Percentiles rank a stretch among this genome's conserved stretches.
Evolutionary conservation across 768 basidiomycete species (phyloP).

Genomic region (Sutorius australiensis): DNA sequence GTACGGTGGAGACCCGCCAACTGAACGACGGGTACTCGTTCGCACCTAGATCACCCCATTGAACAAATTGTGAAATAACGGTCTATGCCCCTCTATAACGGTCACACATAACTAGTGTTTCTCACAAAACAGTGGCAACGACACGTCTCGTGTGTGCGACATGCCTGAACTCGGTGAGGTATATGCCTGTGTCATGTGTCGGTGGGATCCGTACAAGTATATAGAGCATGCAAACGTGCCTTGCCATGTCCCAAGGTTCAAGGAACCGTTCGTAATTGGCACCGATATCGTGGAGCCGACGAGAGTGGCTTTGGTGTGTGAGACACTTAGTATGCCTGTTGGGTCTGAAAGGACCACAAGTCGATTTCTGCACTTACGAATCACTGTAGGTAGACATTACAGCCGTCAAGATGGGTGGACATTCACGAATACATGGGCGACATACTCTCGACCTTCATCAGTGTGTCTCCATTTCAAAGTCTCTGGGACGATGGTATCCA

Average conservation of each 20-base stretch:
- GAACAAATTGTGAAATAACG: not conserved
- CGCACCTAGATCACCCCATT: no score
- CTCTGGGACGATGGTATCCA: constrained; percentile 88
- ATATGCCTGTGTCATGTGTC: constrained; percentile 54
- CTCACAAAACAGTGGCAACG: constrained; percentile 81
- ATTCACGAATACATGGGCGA: not conserved
- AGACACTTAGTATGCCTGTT: constrained; percentile 56
- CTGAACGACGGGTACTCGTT: no score
- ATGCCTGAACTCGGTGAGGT: constrained; percentile 82
- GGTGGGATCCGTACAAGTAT: not conserved
- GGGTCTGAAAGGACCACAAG: not conserved
- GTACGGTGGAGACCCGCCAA: no score
- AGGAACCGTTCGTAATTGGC: constrained; percentile 73
- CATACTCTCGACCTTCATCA: constrained; percentile 88
- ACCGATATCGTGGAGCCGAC: constrained; percentile 79
- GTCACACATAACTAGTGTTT: not conserved
- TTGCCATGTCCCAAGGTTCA: constrained; percentile 93
- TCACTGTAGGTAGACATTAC: constrained; percentile 45
- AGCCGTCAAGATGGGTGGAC: constrained; percentile 1
- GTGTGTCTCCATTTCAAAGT: constrained; percentile 77
- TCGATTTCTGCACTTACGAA: constrained; percentile 50
- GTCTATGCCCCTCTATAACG: constrained; percentile 7
- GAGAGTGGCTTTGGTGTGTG: constrained; percentile 86
- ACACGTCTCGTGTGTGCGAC: constrained; percentile 59
- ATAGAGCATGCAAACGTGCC: constrained; percentile 39